Conservation (phyloP, 179 eudicot genomes). For the Heliamphora pulchella region DNA sequence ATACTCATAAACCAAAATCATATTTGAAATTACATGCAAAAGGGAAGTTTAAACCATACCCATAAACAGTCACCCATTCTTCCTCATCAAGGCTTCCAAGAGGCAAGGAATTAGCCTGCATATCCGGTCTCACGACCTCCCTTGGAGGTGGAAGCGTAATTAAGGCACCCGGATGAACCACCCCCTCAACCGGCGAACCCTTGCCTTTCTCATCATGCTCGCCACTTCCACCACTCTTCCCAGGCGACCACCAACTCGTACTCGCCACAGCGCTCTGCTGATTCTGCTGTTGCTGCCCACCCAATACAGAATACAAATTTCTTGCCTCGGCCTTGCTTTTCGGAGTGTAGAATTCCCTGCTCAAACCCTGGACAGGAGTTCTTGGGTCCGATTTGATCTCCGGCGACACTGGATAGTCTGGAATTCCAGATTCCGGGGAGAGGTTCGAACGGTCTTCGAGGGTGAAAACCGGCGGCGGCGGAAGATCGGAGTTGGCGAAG, state of each 20-base stretch:
- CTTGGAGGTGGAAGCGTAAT: conserved; percentile 80
- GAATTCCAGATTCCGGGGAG: conserved; percentile 69
- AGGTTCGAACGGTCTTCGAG: conserved; percentile 86
- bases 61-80: conserved; percentile 97
- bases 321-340: conserved; percentile 60
- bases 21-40: not conserved
- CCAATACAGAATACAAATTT: conserved; percentile 35
- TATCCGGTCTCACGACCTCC: conserved; percentile 89
- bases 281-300: not conserved
- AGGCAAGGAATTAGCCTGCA: conserved; percentile 51
- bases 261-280: conserved; percentile 52
- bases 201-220: conserved; percentile 85
- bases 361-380: conserved; percentile 45
- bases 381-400: conserved; percentile 70
- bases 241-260: conserved; percentile 80
- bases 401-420: conserved; percentile 71
- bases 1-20: not conserved
- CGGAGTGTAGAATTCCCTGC: conserved; percentile 52
- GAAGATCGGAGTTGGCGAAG: conserved; percentile 76
- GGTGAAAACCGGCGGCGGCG: conserved; percentile 88
- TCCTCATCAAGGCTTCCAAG: conserved; percentile 69
- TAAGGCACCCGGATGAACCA: conserved; percentile 77
- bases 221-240: conserved; percentile 37
- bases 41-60: conserved; percentile 35
- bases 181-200: conserved; percentile 92